Base-by-base conservation (phyloP, 2,329 filamentous ascomycete species). In the Pseudogymnoascus sp. region DNA sequence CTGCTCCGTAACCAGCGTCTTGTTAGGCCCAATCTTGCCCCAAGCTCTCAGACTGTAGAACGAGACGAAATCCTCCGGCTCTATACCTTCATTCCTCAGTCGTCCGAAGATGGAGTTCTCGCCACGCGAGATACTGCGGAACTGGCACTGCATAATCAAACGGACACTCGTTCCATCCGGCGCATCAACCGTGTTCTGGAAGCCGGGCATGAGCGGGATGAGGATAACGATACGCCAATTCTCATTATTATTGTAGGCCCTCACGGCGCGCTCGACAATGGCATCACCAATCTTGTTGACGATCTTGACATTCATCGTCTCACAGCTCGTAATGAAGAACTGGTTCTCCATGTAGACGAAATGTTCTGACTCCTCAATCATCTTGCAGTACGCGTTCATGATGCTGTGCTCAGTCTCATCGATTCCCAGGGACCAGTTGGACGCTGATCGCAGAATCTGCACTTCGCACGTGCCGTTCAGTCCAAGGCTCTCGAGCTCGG, bases 321-420 rank as follows among this genome's bases (percentile, higher is more conserved):
- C 89, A 59, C 90, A 94, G 67, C 90, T 96, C 36, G 90, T 95
- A 73, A 99, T 89, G 78, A 96, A 99, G 76, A 97, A 99, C 72
- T 99, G 94, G 72, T 99, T 99, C 74, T 99, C 94, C 67, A 97
- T 96, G 75, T 99, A 97, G 60, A 97, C 90, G 70, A 97, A 96
- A 73, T 97, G 94, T 58, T 99, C 91, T 1, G 92, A 97, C 66
- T 93, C 88, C 67, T 94, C 88, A 68, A 99, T 99, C 79, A 96
- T 86, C 73, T 95, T 94, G 67, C 95, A 83, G 71, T 97, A 97
- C 3, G 94, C 93, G 66, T 88, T 94, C 81, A 96, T 92, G 72
- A 99, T 97, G 72, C 93, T 97, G 74, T 92, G 87, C 73, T 99
- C 94, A 0, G 88, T 89, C 63, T 91, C 84, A 62, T 91, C 88